Evolutionary conservation across 202 grass and related monocot genomes (phyloP).

Genomic region (Setaria viridis): DNA sequence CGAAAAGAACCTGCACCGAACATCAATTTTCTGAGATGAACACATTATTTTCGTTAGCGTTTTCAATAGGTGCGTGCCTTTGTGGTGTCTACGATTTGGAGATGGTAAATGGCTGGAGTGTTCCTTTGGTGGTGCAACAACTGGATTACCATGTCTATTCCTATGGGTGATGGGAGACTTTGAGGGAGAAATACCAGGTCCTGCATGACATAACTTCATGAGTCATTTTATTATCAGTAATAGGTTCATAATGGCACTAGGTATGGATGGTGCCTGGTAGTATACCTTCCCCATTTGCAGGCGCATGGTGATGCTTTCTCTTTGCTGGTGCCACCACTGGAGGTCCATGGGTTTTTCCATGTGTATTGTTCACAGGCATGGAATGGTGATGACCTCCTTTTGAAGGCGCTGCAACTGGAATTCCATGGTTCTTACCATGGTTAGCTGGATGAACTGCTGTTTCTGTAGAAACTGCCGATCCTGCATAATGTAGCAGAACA

Average conservation of each 20-base stretch:
- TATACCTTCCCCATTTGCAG: slow-evolving; percentile 64
- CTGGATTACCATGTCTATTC: slow-evolving; percentile 49
- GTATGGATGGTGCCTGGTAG: slow-evolving; percentile 11
- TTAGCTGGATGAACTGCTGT: slow-evolving; percentile 39
- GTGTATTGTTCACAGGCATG: slow-evolving; percentile 45
- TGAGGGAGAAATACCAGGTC: slow-evolving; percentile 53
- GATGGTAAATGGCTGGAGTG: slow-evolving; percentile 50
- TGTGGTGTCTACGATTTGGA: slow-evolving; percentile 49
- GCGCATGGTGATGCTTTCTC: slow-evolving; percentile 42
- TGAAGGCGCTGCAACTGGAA: slow-evolving; percentile 53
- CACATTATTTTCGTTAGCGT: slow-evolving; percentile 20
- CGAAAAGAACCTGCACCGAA: slow-evolving; percentile 67
- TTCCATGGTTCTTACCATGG: slow-evolving; percentile 44
- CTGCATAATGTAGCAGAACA: slow-evolving; percentile 50
- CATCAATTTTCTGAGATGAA: slow-evolving; percentile 33
- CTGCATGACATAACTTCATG: slow-evolving; percentile 49
- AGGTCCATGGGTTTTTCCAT: slow-evolving; percentile 44
- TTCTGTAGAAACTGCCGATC: slow-evolving; percentile 46
- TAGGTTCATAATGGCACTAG: slow-evolving; percentile 24
- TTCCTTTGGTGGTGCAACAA: slow-evolving; percentile 61
- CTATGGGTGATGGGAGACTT: slow-evolving; percentile 53
- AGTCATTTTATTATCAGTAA: slow-evolving; percentile 43
- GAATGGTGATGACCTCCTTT: slow-evolving; percentile 50
- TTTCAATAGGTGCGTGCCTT: slow-evolving; percentile 50
- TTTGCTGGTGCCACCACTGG: slow-evolving; percentile 54